Evolutionary conservation across 768 basidiomycete species (phyloP).

Genomic region (Pholiota conissans): DNA sequence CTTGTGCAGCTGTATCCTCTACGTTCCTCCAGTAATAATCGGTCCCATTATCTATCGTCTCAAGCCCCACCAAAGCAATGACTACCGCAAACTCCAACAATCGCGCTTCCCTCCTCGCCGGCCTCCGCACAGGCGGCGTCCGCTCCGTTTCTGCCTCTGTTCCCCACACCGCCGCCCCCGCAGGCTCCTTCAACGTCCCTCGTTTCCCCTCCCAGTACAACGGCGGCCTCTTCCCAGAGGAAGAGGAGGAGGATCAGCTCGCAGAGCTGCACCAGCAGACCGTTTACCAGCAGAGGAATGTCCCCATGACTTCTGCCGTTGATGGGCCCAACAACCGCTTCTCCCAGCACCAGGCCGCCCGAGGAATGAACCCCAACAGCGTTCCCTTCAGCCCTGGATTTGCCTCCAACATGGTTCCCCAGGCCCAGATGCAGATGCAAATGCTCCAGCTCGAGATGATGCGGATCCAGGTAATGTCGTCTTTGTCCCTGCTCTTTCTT

Average conservation of each 20-base stretch:
- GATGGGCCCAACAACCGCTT: conserved; percentile 71
- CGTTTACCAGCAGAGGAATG: conserved; percentile 50
- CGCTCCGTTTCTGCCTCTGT: conserved; percentile 64
- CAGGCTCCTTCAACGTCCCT: conserved; percentile 62
- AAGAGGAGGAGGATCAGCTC: conserved; percentile 65
- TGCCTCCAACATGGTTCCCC: conserved; percentile 44
- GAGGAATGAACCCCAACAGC: conserved; percentile 54
- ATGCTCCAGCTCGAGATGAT: conserved; percentile 84
- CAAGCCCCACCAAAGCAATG: conserved; percentile 35
- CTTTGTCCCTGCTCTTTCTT: conserved; percentile 20
- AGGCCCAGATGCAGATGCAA: conserved; percentile 69
- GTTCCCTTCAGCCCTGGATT: conserved; percentile 56
- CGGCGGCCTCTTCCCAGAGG: conserved; percentile 43
- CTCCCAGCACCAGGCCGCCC: conserved; percentile 55
- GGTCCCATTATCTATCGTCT: conserved; percentile 32
- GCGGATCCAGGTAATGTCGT: conserved; percentile 77
- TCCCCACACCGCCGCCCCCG: conserved; percentile 71
- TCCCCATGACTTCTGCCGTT: conserved; percentile 70
- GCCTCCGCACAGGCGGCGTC: conserved; percentile 89
- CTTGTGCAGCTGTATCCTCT: conserved; percentile 33
- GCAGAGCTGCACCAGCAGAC: conserved; percentile 47
- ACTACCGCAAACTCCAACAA: conserved; percentile 49
- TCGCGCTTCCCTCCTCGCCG: conserved; percentile 84
- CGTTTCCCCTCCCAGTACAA: conserved; percentile 51
- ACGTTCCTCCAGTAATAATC: conserved; percentile 37